Percentiles rank a stretch among this genome's conserved stretches.
Conservation (phyloP, 2,329 filamentous ascomycete genomes). For the Diatrype stigma region DNA sequence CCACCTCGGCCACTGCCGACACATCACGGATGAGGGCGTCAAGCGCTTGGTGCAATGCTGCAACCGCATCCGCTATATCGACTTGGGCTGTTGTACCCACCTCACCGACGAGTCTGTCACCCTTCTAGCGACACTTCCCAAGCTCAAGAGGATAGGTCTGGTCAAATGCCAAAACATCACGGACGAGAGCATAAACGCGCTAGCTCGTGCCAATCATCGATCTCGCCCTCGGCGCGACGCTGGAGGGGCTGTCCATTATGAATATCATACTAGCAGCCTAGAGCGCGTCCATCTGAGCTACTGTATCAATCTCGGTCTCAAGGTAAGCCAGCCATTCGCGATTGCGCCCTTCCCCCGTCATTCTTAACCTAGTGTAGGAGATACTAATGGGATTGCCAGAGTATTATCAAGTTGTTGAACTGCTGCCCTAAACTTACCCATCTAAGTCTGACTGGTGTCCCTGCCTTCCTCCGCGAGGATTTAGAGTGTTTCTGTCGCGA, state of each 20-base stretch:
- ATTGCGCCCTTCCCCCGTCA: too few relatives aligned
- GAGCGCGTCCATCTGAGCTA: conserved; percentile 97
- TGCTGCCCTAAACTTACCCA: conserved; percentile 91
- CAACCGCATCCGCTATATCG: conserved; percentile 95
- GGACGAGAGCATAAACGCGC: conserved; percentile 78
- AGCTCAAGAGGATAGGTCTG: conserved; percentile 88
- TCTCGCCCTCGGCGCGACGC: conserved; percentile 45
- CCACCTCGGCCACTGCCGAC: conserved; percentile 86
- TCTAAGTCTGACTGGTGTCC: conserved; percentile 88
- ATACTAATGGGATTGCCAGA: conserved; percentile 50
- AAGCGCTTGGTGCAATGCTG: conserved; percentile 78
- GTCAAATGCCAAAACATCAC: conserved; percentile 93
- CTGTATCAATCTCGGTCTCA: conserved; percentile 77
- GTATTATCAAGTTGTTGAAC: conserved; percentile 84
- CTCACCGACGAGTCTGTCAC: conserved; percentile 85
- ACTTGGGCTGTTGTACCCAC: conserved; percentile 88
- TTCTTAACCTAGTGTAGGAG: conserved; percentile 4
- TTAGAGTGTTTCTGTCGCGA: conserved; percentile 81
- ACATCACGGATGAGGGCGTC: conserved; percentile 87
- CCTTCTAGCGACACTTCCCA: conserved; percentile 80
- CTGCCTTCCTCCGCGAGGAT: conserved; percentile 82
- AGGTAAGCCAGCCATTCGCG: conserved; percentile 49
- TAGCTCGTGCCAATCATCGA: conserved; percentile 66
- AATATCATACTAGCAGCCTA: conserved; percentile 61
- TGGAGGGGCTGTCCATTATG: conserved; percentile 44